Evolutionary conservation across 495 filamentous ascomycete species (phyloP).

Genomic region (Trichocladium uniseriatum): DNA sequence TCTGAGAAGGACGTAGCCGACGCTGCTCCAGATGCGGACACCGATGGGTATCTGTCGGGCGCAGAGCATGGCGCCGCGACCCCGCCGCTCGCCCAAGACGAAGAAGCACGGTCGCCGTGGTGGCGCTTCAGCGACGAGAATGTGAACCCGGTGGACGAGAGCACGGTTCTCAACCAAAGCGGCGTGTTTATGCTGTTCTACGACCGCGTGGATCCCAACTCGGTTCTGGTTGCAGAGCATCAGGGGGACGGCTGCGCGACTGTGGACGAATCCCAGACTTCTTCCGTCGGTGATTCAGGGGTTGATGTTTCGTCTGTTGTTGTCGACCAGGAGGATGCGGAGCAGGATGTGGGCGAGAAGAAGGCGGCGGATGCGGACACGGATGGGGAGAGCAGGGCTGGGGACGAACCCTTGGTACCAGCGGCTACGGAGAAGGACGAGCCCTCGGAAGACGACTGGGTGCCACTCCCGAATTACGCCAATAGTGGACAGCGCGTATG

Average conservation of each 20-base stretch:
- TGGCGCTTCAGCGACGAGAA: constrained; percentile 82
- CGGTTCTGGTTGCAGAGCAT: constrained; percentile 13
- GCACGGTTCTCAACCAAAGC: constrained; percentile 62
- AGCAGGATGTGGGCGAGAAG: not conserved
- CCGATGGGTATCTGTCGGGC: not conserved
- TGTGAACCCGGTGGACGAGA: constrained; percentile 63
- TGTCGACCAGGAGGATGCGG: too few relatives aligned
- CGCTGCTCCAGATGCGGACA: not conserved
- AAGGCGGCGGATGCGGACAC: not conserved
- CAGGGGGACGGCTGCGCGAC: too few relatives aligned
- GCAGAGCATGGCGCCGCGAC: not conserved
- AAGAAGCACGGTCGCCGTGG: constrained; percentile 41
- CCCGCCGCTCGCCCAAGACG: not conserved
- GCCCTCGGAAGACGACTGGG: not conserved
- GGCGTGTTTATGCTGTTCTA: constrained; percentile 98
- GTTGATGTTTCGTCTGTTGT: not conserved
- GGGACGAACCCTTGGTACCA: not conserved
- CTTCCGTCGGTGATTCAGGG: too few relatives aligned
- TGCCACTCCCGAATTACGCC: too few relatives aligned
- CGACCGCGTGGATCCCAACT: constrained; percentile 49
- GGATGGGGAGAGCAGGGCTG: not conserved
- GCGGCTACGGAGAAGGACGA: not conserved
- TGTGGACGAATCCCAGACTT: not conserved
- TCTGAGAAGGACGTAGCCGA: not conserved
- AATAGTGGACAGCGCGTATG: not conserved